Evolutionary conservation across 306 rosid genomes (phyloP), one percentile per base, ranked within the genome.

Genomic region (Cicer yamashitae): DNA sequence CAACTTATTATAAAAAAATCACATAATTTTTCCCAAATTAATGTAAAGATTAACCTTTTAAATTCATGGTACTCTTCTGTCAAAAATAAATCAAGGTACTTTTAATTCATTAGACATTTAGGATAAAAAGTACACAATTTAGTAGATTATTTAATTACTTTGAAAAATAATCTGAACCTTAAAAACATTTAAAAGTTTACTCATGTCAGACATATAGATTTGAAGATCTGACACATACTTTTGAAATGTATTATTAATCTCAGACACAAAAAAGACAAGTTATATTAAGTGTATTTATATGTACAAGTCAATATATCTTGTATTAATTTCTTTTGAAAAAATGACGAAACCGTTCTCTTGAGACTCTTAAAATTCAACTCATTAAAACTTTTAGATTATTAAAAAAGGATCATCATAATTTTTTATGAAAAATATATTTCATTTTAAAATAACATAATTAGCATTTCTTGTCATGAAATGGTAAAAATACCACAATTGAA

Each of bases 271-370:
- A 0, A 3, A n/a, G 20, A 39, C 25, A 72, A 60, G 4, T 8
- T 17, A 43, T 52, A 13, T 71, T 1, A 39, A 0, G 9, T 2
- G 11, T 12, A 2, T 6, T 1, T 0, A 0, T 8, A 65, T 3
- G 3, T n/a, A n/a, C 0, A 57, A 22, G 38, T 57, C 39, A 57
- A 56, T 20, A 57, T 57, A 6, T 10, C 1, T 1, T 9, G 1
- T 17, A 53, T 11, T 22, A 41, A 7, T 3, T 2, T 25, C 0
- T 25, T 25, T 25, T 25, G 4, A 25, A 25, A 25, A 25, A 25
- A 25, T 25, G 0, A 25, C 2, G n/a, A 1, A 2, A 22, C 8
- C 38, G 2, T 0, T 11, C 4, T 0, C 0, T 30, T 1, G 34
- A 17, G 0, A 0, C 4, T 53, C 34, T 3, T 3, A 53, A 53